These are phyloP conservation scores for Pseudonectria foliicola DNA, from an alignment of 2,329 filamentous ascomycete genomes.

Conservation along the genomic window DNA sequence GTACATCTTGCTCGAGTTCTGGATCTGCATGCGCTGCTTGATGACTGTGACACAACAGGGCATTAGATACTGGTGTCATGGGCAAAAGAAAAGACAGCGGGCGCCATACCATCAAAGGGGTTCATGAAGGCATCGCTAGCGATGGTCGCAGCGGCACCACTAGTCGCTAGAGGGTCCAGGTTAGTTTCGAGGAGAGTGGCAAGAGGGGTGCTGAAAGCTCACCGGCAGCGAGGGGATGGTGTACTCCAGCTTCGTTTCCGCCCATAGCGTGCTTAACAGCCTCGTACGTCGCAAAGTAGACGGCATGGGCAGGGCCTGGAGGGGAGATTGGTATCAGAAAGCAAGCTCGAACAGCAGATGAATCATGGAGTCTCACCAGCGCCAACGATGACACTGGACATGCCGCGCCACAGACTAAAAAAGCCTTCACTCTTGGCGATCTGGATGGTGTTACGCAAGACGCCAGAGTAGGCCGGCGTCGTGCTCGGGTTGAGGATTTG, in stretches of 20 bases:
- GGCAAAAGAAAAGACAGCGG: background rate
- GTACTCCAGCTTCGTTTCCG: conserved; percentile 77
- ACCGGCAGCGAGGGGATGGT: conserved; percentile 93
- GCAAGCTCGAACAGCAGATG: background rate
- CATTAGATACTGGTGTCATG: conserved; percentile 3
- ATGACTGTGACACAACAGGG: conserved; percentile 58
- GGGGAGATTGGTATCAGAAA: conserved; percentile 14
- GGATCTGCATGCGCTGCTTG: conserved; percentile 98
- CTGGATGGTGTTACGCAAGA: conserved; percentile 86
- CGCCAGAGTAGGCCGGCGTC: conserved; percentile 76
- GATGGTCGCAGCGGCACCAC: conserved; percentile 91
- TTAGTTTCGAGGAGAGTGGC: conserved; percentile 4
- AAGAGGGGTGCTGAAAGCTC: conserved; percentile 23
- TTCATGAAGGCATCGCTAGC: conserved; percentile 99
- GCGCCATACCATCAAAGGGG: conserved; percentile 80
- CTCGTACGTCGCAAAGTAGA: conserved; percentile 98
- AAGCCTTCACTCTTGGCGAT: conserved; percentile 88
- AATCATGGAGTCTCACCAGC: conserved; percentile 57
- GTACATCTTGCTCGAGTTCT: conserved; percentile 83
- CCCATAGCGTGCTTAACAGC: conserved; percentile 94
- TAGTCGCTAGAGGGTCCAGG: conserved; percentile 56
- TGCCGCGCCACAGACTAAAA: conserved; percentile 87
- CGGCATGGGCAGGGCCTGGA: conserved; percentile 86
- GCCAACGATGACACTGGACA: conserved; percentile 92
- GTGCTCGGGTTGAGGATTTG: conserved; percentile 84